Evolutionary conservation across 148 eudicot genomes (phyloP).

Genomic region (Amaranthus hypochondriacus): DNA sequence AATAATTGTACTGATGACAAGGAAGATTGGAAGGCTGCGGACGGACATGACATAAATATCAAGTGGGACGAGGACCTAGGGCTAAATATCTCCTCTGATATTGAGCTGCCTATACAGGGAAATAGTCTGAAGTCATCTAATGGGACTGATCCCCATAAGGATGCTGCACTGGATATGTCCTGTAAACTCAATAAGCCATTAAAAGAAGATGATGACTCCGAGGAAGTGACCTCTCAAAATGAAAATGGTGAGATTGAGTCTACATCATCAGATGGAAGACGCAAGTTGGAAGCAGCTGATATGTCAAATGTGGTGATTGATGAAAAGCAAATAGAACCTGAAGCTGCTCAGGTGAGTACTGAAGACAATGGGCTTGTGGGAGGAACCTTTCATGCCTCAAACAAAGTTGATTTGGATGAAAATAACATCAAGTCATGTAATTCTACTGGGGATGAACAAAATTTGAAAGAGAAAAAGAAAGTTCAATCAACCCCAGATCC

Average conservation of each 20-base stretch:
- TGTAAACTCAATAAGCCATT: slow-evolving; percentile 19
- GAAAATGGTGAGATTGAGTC: slow-evolving; percentile 14
- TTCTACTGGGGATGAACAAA: slow-evolving; percentile 22
- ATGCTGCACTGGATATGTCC: slow-evolving; percentile 11
- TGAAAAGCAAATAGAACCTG: slow-evolving; percentile 24
- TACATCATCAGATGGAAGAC: slow-evolving; percentile 18
- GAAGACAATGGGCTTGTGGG: slow-evolving; percentile 21
- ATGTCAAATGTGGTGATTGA: slow-evolving; percentile 23
- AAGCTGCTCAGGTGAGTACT: slow-evolving; percentile 21
- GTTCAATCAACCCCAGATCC: slow-evolving; percentile 18
- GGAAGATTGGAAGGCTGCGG: slow-evolving; percentile 13
- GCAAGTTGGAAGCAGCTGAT: slow-evolving; percentile 27
- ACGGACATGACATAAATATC: slow-evolving; percentile 7
- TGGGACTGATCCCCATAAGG: slow-evolving; percentile 23
- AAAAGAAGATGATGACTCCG: slow-evolving; percentile 19
- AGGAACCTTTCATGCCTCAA: slow-evolving; percentile 14
- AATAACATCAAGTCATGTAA: slow-evolving; percentile 23
- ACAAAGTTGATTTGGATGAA: slow-evolving; percentile 24
- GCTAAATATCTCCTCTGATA: slow-evolving; percentile 17
- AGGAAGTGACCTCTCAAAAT: slow-evolving; percentile 16
- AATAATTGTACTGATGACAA: slow-evolving; percentile 9
- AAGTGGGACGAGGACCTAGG: slow-evolving; percentile 22
- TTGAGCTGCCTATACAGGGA: slow-evolving; percentile 15
- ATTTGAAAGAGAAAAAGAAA: slow-evolving; percentile 16
- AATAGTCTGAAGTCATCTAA: slow-evolving; percentile 28